Conservation (phyloP, 2,329 filamentous ascomycete species). For the Fusarium sp. region DNA sequence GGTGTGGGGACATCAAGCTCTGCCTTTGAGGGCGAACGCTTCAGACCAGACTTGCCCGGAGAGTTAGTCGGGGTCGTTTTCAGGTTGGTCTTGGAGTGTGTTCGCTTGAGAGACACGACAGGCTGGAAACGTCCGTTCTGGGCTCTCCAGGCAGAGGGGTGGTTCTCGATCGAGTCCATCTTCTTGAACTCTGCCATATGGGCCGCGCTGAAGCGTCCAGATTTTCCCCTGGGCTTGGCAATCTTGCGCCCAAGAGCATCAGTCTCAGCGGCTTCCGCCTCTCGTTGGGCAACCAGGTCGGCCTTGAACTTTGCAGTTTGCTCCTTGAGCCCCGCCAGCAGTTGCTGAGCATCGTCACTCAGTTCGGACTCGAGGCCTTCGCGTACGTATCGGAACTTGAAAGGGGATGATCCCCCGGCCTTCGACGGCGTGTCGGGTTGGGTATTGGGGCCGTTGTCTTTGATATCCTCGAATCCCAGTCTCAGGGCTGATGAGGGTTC, state of each 20-base stretch:
- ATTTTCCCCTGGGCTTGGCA: conserved; percentile 82
- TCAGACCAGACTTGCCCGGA: conserved; percentile 56
- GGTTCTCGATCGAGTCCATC: conserved; percentile 95
- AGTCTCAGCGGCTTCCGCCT: conserved; percentile 61
- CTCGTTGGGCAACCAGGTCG: conserved; percentile 71
- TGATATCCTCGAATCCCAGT: conserved; percentile 84
- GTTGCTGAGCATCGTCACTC: conserved; percentile 69
- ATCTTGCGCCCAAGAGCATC: conserved; percentile 73
- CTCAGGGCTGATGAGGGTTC: conserved; percentile 83
- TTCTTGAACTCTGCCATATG: conserved; percentile 94
- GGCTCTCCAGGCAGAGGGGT: conserved; percentile 81
- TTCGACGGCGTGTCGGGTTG: conserved; percentile 75
- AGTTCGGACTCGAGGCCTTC: conserved; percentile 63
- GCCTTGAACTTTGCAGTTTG: conserved; percentile 79
- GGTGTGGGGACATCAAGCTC: conserved; percentile 63
- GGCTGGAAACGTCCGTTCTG: conserved; percentile 66
- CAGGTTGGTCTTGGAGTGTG: conserved; percentile 60
- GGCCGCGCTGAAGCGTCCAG: conserved; percentile 82
- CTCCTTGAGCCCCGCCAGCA: conserved; percentile 76
- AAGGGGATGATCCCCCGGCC: conserved; percentile 65
- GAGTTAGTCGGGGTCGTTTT: conserved; percentile 50
- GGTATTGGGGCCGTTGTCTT: conserved; percentile 52
- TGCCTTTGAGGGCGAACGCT: conserved; percentile 66
- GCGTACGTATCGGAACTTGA: conserved; percentile 76
- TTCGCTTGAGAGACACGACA: conserved; percentile 52